Base-by-base conservation (phyloP, 2,329 filamentous ascomycete genomes). In the Dryadomyces quercivorus region DNA sequence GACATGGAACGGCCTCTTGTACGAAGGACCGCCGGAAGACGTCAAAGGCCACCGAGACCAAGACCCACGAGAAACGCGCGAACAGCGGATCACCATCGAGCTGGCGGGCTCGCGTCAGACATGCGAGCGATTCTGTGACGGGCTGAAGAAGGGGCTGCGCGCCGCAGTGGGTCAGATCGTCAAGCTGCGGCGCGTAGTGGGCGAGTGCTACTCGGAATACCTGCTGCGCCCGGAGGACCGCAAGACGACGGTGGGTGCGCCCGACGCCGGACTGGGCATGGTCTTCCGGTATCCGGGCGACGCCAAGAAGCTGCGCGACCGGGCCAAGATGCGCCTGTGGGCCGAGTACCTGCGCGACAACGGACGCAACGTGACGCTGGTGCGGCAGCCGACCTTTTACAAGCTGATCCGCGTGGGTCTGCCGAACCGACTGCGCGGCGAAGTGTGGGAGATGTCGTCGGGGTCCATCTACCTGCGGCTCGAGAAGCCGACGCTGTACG, bases 271-370 rank as follows among this genome's bases (percentile, higher is more conserved):
- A 1, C 74, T 98, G 40, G 93, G 93, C 40, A 88, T 94, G 79
- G 60, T 94, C 15, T 98, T 96, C 69, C 84, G 86, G 63, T 98
- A 98, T 65, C 93, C 93, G 1, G 93, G 93, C 55, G 94, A 98
- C 71, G 81, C 91, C 42, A 88, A 91, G 65, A 97, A 97, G 70
- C 77, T 97, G 57, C 81, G 93, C 61, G 93, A 98, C 67, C 80
- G 90, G 55, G 95, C 92, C 65, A 98, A 98, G 74, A 97, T 98
- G 86, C 80, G 93, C 48, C 72, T 98, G 44, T 98, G 93, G 93
- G 89, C 88, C 56, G 93, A 98, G 70, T 98, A 98, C 67, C 76
- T 98, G 57, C 80, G 88, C 67, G 93, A 97, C 66, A 97, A 97
- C 65, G 93, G 93, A 51, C 84, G 93, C 55, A 97, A 95, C 69